Evolutionary conservation across 495 filamentous ascomycete species (phyloP), one percentile per base, ranked within the genome.

Genomic region (Trypethelium eluteriae): DNA sequence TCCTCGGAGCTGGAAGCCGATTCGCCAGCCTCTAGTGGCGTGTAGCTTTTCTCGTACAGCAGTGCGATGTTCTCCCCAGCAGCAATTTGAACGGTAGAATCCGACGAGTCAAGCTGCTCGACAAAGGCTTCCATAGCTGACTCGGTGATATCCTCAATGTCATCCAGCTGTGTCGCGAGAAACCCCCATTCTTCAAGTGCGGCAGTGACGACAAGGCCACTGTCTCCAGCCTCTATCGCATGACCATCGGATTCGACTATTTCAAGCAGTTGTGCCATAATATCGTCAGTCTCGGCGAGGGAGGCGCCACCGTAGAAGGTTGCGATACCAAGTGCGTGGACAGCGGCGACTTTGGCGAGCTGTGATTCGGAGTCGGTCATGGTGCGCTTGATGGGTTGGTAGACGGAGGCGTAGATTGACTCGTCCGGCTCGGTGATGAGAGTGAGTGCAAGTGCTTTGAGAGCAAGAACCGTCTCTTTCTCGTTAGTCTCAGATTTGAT

Each of bases 1-100:
- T 73, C 72, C 16, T 78, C 76, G 34, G 79, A 77, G 47, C 76
- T 77, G 18, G 76, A 75, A 18, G 85, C 84, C 4, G 76, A 82
- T 38, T 82, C 79, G 38, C 79, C 77, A 0, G 74, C 76, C 62
- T 90, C 86, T 39, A 86, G 78, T 0, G 79, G 78, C 0, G 86
- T 81, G 79, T 89, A 86, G 73, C 84, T 88, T 74, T 91, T 91
- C 72, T 98, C 93, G 70, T 91, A 95, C 1, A 97, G 80, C 1
- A 96, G 79, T 2, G 93, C 93, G 69, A 98, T 94, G 74, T 92
- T 92, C 70, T 93, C 88, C 0, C 92, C 94, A 1, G 94, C 92
- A 2, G 89, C 86, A 63, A 94, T 86, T 74, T 96, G 91, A 0
- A 97, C 93, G 4, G 79, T 77, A 0, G 88, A 78, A 65, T 93